These are phyloP conservation scores for Fraxinus floribunda DNA, from an alignment of 305 asterid genomes.

Conservation along the genomic window DNA sequence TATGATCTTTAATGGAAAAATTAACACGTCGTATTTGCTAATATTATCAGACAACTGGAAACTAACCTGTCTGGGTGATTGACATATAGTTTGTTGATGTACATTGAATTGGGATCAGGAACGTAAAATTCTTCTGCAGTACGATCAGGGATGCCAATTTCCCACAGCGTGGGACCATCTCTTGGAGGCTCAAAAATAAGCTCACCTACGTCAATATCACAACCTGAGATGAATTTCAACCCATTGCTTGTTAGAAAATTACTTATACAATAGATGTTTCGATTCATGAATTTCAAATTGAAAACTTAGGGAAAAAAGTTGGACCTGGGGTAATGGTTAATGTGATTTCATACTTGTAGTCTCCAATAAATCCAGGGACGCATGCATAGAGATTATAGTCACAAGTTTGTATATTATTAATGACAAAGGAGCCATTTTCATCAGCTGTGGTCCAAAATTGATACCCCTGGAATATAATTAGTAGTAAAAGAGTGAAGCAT, in stretches of 20 bases:
- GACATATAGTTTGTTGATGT: conserved; percentile 53
- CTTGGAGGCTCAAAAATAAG: conserved; percentile 61
- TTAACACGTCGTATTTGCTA: neutral
- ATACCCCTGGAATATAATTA: conserved; percentile 47
- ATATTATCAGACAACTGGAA: neutral
- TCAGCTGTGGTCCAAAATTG: conserved; percentile 71
- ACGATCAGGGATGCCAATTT: conserved; percentile 71
- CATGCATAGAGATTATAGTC: conserved; percentile 63
- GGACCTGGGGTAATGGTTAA: conserved; percentile 54
- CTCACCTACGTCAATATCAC: conserved; percentile 47
- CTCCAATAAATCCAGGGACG: conserved; percentile 68
- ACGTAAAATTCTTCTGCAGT: conserved; percentile 59
- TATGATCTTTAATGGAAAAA: neutral
- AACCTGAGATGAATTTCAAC: conserved; percentile 34
- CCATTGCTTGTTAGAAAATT: conserved; percentile 3
- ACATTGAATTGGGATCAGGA: conserved; percentile 71
- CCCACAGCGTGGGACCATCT: conserved; percentile 74
- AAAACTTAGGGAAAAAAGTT: conserved; percentile 10
- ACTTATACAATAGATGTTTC: conserved; percentile 6
- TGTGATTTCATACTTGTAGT: conserved; percentile 42
- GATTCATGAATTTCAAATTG: neutral
- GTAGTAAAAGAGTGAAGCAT: neutral
- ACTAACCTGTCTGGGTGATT: conserved; percentile 65
- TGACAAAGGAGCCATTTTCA: conserved; percentile 47
- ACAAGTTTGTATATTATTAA: conserved; percentile 47